Evolutionary conservation across 495 filamentous ascomycete genomes (phyloP).

Genomic region (Penicillium soppii): DNA sequence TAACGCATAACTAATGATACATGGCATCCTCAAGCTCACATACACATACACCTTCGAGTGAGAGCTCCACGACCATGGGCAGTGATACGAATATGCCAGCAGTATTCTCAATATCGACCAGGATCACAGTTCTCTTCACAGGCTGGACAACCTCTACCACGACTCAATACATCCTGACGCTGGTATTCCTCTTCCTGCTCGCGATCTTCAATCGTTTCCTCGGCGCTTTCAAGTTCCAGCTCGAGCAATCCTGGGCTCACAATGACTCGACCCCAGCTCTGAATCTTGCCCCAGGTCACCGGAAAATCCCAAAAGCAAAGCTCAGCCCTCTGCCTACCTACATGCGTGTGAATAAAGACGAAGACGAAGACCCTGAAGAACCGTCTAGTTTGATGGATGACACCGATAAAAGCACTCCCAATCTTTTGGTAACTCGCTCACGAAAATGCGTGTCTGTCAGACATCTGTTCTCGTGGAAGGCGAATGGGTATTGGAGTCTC

Average conservation of each 20-base stretch:
- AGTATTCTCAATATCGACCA: slow-evolving; percentile 7
- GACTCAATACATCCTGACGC: slow-evolving; percentile 12
- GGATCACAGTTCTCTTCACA: slow-evolving; percentile 23
- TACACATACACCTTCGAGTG: neutral
- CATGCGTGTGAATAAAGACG: neutral
- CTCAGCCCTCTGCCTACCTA: slow-evolving; percentile 14
- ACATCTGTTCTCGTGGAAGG: neutral
- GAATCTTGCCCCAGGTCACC: neutral
- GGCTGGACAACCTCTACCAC: slow-evolving; percentile 17
- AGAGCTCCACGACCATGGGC: neutral
- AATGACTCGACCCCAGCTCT: neutral
- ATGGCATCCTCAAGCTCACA: neutral
- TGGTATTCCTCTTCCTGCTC: slow-evolving; percentile 17
- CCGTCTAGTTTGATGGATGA: too few species aligned
- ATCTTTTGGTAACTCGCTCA: too few species aligned
- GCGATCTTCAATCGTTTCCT: slow-evolving; percentile 23
- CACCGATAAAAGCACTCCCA: too few species aligned
- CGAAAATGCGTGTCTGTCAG: neutral
- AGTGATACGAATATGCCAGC: slow-evolving; percentile 14
- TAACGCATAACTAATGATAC: too few species aligned
- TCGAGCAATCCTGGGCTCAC: slow-evolving; percentile 4
- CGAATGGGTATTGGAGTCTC: slow-evolving; percentile 9
- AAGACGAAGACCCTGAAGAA: too few species aligned
- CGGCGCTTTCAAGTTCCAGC: slow-evolving; percentile 14
- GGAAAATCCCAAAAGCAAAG: slow-evolving; percentile 6